Conservation (phyloP, 2,329 filamentous ascomycete genomes). For the Fusarium mangiferae region DNA sequence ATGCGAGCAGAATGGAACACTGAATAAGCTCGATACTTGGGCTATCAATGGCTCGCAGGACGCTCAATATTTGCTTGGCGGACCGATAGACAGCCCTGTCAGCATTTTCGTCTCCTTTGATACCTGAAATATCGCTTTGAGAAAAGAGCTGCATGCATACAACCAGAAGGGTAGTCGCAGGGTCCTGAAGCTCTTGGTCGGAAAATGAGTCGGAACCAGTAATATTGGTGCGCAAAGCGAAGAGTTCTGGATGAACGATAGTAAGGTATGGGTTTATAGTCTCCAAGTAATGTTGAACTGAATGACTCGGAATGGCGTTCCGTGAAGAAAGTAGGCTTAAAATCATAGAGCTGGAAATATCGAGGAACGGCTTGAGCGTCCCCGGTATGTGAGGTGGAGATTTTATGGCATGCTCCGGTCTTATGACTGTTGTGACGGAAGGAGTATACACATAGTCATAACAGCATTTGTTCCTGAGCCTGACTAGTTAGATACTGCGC, state of each 20-base stretch:
- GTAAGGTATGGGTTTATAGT: slow-evolving; percentile 55
- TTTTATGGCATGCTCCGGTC: slow-evolving; percentile 33
- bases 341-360: slow-evolving; percentile 51
- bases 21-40: slow-evolving; percentile 54
- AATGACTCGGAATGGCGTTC: slow-evolving; percentile 48
- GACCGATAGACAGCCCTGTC: slow-evolving; percentile 50
- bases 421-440: slow-evolving; percentile 45
- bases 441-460: slow-evolving; percentile 51
- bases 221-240: slow-evolving; percentile 43
- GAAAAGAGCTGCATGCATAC: slow-evolving; percentile 56
- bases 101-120: slow-evolving; percentile 47
- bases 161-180: slow-evolving; percentile 52
- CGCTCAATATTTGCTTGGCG: slow-evolving; percentile 51
- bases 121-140: slow-evolving; percentile 47
- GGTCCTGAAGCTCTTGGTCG: slow-evolving; percentile 26
- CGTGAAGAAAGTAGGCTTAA: slow-evolving; percentile 49
- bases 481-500: not conserved
- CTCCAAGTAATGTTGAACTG: slow-evolving; percentile 50
- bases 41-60: slow-evolving; percentile 48
- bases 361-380: slow-evolving; percentile 45
- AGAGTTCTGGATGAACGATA: slow-evolving; percentile 52
- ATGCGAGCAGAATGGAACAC: slow-evolving; percentile 52
- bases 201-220: not conserved
- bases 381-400: slow-evolving; percentile 21
- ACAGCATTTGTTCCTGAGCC: slow-evolving; percentile 45